Evolutionary conservation across 345 rosid species (phyloP), one percentile per base, ranked within the genome.

Genomic region (Bruguiera sexangula): DNA sequence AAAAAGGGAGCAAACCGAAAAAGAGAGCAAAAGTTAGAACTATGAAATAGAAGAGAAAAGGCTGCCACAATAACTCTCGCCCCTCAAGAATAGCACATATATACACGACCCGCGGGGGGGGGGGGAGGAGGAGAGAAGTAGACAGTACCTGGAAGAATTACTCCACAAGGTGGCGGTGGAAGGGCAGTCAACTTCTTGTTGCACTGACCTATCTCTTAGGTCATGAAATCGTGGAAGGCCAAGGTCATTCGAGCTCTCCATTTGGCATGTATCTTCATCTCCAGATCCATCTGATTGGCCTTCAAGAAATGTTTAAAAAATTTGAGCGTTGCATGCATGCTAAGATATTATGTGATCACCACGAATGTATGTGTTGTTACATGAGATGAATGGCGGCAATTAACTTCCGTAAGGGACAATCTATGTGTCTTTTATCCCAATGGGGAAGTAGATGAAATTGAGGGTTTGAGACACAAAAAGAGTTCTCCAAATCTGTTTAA

Each of bases 201-300:
- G 84, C 50, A 61, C 70, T 59, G 87, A 75, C 20, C 72, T 73
- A 46, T 84, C 86, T 22, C 80, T 63, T 67, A 65, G 68, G 80
- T 85, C 87, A 64, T 74, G 43, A 54, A 76, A 74, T 79, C 74
- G 61, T 8, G 29, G 56, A 6, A 62, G 56, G 29, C 76, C 76
- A 54, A 65, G 74, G 50, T 79, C 86, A 70, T 46, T 73, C 65
- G 68, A 74, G 30, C 75, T 81, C 22, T 77, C 89, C 60, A 80
- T 73, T 9, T 78, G 84, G 18, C 83, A 82, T 60, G 82, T 74
- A 68, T 88, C 92, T 68, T 91, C 94, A 72, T 91, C 94, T 61
- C 89, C 93, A 48, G 88, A 88, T 68, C 89, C 96, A 79, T 88
- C 96, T 71, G 94, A 75, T 69, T 80, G 78, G 22, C 85, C 85